Base-by-base conservation (phyloP, 805 yeast genomes). In the Yamadazyma olivae region DNA sequence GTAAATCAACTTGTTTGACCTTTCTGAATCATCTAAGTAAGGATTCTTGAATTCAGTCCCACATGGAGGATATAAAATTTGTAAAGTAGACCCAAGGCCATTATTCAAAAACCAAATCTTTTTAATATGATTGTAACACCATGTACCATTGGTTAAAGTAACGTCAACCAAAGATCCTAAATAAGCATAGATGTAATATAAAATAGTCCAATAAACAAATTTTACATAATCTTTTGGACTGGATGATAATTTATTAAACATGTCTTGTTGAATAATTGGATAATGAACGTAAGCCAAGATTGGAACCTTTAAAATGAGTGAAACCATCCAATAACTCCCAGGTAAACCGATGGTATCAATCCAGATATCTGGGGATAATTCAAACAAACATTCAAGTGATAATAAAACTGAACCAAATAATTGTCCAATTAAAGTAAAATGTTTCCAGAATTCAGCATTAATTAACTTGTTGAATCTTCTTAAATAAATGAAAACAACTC, bases 321-420 rank as follows among this genome's bases (percentile, higher is more conserved):
- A 57, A 0, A 85, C 78, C 16, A 83, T 53, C 2, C 87, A 85
- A 57, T 89, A 91, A 17, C 83, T 65, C 39, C 91, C 93, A 3
- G 99, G 97, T 36, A 85, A 79, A 0, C 99, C 99, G 75, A 88
- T 82, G 1, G 99, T 90, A 53, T 93, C 99, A 23, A 93, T 71
- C 77, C 89, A 88, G n/a, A 88, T 70, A 56, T 93, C 98, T 0
- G 98, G 97, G 6, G 78, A 61, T 27, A 86, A 70, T 46, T 71
- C 72, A 39, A 64, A 59, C 41, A 89, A 58, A 1, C 95, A 95
- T 53, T 84, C 90, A 35, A 77, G 58, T 1, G 85, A 76, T 24
- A 93, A 64, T 10, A 81, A 42, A 4, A 79, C 53, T 1, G 95
- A 79, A 1, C 97, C 97, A 8, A 88, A 30, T 3, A 95, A 87